Evolutionary conservation across 768 basidiomycete genomes (phyloP).

Genomic region (Tylopilus balloui): DNA sequence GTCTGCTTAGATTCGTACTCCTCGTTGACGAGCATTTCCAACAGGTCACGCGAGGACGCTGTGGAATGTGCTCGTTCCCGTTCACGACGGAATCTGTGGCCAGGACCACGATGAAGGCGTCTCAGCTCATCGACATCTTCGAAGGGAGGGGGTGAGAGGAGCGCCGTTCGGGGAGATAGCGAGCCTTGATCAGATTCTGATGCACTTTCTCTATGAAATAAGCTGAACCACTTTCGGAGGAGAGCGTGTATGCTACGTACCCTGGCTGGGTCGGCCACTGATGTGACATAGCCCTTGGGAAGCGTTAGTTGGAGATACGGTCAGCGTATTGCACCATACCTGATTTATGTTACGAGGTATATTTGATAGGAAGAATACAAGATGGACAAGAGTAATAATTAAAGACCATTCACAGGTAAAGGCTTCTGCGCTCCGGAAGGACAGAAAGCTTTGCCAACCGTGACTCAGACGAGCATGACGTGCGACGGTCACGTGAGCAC

Average conservation of each 20-base stretch:
- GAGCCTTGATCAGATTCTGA: slow-evolving; percentile 29
- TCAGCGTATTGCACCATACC: slow-evolving; percentile 4
- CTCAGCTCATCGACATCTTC: slow-evolving; percentile 6
- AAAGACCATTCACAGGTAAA: slow-evolving; percentile 11
- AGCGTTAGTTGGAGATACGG: slow-evolving; percentile 7
- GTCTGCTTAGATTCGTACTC: slow-evolving; percentile 40
- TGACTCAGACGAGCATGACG: slow-evolving; percentile 20
- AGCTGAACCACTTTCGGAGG: background rate
- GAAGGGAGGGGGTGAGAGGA: slow-evolving; percentile 26
- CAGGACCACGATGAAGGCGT: slow-evolving; percentile 28
- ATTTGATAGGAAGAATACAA: background rate
- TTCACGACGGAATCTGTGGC: slow-evolving; percentile 31
- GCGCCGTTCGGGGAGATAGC: slow-evolving; percentile 26
- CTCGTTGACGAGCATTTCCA: slow-evolving; percentile 35
- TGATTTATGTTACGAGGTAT: background rate
- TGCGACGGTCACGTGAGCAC: slow-evolving; percentile 17
- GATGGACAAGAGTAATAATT: slow-evolving; percentile 1
- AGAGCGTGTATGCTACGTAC: slow-evolving; percentile 17
- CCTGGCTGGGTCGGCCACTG: slow-evolving; percentile 17
- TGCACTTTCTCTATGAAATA: slow-evolving; percentile 7
- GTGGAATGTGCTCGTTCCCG: slow-evolving; percentile 33
- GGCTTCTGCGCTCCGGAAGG: slow-evolving; percentile 3
- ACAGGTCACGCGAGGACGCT: slow-evolving; percentile 27
- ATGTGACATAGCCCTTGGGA: slow-evolving; percentile 23
- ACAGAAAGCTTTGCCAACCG: background rate